These are phyloP conservation scores for Hypoxylon sp. DNA, from an alignment of 2,329 filamentous ascomycete species.

Conservation along the genomic window DNA sequence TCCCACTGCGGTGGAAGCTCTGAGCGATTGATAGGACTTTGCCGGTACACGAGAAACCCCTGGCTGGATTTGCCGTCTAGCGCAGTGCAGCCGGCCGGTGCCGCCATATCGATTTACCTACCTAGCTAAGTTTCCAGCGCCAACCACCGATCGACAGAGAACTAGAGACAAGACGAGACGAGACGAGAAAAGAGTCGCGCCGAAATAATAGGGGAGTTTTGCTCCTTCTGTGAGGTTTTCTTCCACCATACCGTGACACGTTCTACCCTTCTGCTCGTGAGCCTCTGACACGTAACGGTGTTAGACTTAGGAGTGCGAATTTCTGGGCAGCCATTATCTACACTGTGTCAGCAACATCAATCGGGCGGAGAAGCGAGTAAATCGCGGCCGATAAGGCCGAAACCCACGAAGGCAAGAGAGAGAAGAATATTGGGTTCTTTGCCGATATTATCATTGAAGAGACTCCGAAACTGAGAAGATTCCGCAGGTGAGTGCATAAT, in stretches of 20 bases:
- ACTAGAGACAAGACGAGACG: slow-evolving; percentile 5
- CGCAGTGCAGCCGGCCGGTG: slow-evolving; percentile 27
- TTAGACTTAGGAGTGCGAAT: not conserved
- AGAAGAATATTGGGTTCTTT: slow-evolving; percentile 5
- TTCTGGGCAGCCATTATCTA: not conserved
- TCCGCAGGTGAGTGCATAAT: not conserved
- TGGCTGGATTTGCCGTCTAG: slow-evolving; percentile 17
- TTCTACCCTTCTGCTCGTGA: not conserved
- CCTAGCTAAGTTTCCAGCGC: slow-evolving; percentile 1
- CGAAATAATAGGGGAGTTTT: not conserved
- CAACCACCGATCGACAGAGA: slow-evolving; percentile 11
- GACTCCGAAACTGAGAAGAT: not conserved
- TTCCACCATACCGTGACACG: not conserved
- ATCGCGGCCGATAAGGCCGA: not conserved
- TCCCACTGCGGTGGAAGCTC: slow-evolving; percentile 3
- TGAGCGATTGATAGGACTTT: slow-evolving; percentile 24
- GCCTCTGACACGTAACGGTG: not conserved
- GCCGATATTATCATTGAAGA: too few relatives aligned
- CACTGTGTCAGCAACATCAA: slow-evolving; percentile 1
- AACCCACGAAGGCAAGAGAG: not conserved
- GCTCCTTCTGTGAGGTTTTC: not conserved
- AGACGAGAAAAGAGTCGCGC: not conserved
- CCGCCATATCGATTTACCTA: slow-evolving; percentile 18
- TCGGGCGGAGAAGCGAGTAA: slow-evolving; percentile 5
- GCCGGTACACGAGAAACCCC: slow-evolving; percentile 13